A percentile compares a stretch with the other conserved stretches of the same genome.
Conservation (phyloP, 768 basidiomycete species). For the Tephrocybe sp. region DNA sequence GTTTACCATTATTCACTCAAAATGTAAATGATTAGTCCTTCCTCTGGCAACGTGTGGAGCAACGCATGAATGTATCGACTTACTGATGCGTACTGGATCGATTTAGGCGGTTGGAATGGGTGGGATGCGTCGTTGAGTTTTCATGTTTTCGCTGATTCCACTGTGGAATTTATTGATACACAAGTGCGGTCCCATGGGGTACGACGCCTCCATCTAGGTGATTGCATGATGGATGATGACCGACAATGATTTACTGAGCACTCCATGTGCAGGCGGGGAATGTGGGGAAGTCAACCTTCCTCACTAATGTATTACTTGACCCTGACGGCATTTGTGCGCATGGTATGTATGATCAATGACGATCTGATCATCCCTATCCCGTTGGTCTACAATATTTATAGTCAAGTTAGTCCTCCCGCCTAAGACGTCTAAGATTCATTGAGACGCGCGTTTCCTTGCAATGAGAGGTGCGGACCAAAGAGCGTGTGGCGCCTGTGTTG, state of each 20-base stretch:
- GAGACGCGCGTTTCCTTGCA: no score
- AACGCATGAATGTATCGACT: conserved; percentile 2
- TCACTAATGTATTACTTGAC: neutral
- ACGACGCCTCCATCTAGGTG: conserved; percentile 1
- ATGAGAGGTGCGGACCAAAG: no score
- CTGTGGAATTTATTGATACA: conserved; percentile 15
- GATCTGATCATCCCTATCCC: neutral
- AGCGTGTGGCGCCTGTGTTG: neutral
- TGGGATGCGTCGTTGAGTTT: conserved; percentile 19
- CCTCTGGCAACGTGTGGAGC: conserved; percentile 20
- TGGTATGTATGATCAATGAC: neutral
- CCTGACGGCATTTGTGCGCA: conserved; percentile 5
- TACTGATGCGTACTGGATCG: neutral
- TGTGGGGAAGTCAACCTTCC: neutral
- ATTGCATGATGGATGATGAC: neutral
- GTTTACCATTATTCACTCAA: conserved; percentile 52
- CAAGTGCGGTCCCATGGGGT: conserved; percentile 6
- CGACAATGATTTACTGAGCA: neutral
- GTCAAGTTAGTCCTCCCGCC: neutral
- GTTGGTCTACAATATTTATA: neutral
- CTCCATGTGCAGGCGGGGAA: neutral
- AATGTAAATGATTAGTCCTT: conserved; percentile 45
- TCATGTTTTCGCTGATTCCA: conserved; percentile 14
- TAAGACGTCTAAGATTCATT: no score
- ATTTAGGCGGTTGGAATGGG: conserved; percentile 1